Conservation (phyloP, 345 rosid genomes). For the Populus simonii region DNA sequence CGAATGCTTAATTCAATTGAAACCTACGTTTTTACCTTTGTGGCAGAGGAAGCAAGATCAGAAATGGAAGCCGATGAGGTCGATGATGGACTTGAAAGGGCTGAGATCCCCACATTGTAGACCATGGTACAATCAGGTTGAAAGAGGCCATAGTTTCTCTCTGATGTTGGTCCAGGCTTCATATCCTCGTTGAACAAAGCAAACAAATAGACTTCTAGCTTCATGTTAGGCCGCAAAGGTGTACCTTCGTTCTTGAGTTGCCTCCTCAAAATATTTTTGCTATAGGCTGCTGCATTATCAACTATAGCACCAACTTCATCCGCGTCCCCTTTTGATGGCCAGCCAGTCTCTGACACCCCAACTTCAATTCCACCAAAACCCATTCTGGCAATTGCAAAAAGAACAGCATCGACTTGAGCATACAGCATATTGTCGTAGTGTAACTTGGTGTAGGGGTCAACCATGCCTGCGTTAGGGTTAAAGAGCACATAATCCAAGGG, state of each 20-base stretch:
- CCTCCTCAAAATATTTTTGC: slow-evolving; percentile 63
- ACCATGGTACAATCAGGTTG: slow-evolving; percentile 82
- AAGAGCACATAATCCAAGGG: slow-evolving; percentile 77
- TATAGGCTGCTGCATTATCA: slow-evolving; percentile 69
- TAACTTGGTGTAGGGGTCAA: slow-evolving; percentile 66
- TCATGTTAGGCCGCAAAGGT: slow-evolving; percentile 60
- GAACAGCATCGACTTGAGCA: slow-evolving; percentile 84
- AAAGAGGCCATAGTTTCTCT: slow-evolving; percentile 85
- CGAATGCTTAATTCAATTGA: neutral
- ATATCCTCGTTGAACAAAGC: slow-evolving; percentile 88
- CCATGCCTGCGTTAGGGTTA: slow-evolving; percentile 83
- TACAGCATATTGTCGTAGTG: slow-evolving; percentile 92
- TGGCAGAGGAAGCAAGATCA: slow-evolving; percentile 60
- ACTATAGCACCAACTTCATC: slow-evolving; percentile 69
- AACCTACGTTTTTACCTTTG: slow-evolving; percentile 53
- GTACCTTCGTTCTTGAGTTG: slow-evolving; percentile 78
- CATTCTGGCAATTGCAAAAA: slow-evolving; percentile 64
- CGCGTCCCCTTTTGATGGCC: slow-evolving; percentile 91
- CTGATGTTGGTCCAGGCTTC: slow-evolving; percentile 93
- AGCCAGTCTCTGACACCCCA: slow-evolving; percentile 84
- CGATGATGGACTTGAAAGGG: slow-evolving; percentile 41
- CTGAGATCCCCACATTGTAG: slow-evolving; percentile 83
- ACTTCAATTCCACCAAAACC: slow-evolving; percentile 72
- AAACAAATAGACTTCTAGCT: slow-evolving; percentile 74
- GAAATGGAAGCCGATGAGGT: slow-evolving; percentile 60